A percentile compares a stretch with the other conserved stretches of the same genome.
phyloP scores from a whole-genome alignment of 169 alveolate species.

The Plasmodium blacklocki region DNA sequence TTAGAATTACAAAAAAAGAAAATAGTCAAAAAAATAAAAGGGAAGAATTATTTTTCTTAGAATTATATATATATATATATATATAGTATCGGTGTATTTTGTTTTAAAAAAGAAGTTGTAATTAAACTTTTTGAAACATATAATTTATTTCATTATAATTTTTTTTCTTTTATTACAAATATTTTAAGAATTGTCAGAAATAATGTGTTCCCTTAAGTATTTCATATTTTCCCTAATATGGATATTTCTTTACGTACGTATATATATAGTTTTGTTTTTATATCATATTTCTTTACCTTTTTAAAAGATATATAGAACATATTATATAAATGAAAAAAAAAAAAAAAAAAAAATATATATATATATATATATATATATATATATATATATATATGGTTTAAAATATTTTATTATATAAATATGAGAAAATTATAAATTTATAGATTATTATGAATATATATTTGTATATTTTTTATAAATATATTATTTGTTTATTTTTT shows the following conservation, averaged over 20 bases:
- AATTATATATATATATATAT: too few relatives aligned
- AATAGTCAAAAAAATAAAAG: too few relatives aligned
- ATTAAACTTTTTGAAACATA: too few relatives aligned
- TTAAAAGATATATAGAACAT: neutral
- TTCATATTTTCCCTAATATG: conserved; percentile 32
- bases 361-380: conserved; percentile 25
- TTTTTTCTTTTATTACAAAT: neutral
- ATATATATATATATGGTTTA: conserved; percentile 12
- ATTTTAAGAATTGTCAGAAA: neutral
- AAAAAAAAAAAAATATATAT: too few relatives aligned
- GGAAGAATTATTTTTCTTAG: too few relatives aligned
- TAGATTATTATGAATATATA: neutral
- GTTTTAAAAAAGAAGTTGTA: too few relatives aligned
- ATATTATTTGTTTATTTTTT: too few relatives aligned
- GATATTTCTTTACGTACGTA: conserved; percentile 46
- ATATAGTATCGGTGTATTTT: too few relatives aligned
- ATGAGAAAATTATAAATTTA: conserved; percentile 2
- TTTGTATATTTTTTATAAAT: too few relatives aligned
- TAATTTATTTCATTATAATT: neutral
- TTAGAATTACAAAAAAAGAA: too few relatives aligned
- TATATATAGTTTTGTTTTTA: neutral
- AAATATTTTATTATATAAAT: neutral
- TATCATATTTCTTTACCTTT: too few relatives aligned
- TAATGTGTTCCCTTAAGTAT: conserved; percentile 38
- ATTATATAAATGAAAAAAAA: neutral